Evolutionary conservation across 1,139 yeast species (phyloP).

Genomic region (Yamadazyma triangularis): DNA sequence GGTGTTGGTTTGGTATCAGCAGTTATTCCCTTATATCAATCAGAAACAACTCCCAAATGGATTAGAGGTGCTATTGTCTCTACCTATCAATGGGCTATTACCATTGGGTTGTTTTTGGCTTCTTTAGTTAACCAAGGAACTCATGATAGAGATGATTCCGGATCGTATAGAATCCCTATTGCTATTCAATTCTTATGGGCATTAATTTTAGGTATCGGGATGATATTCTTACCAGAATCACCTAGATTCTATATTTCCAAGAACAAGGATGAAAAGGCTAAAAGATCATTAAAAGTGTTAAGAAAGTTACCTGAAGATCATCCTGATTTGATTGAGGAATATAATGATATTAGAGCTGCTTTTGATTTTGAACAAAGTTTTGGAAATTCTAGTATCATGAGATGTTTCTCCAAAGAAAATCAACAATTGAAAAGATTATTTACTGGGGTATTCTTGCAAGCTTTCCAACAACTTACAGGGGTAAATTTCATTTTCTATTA

Average conservation of each 20-base stretch:
- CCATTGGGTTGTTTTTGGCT: constrained; percentile 58
- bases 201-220: constrained; percentile 43
- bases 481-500: constrained; percentile 57
- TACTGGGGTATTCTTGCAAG: constrained; percentile 31
- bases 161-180: constrained; percentile 63
- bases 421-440: constrained; percentile 30
- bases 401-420: constrained; percentile 27
- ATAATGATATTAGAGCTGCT: constrained; percentile 33
- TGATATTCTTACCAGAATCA: constrained; percentile 69
- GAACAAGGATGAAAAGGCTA: constrained; percentile 54
- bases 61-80: constrained; percentile 66
- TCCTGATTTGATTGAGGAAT: constrained; percentile 35
- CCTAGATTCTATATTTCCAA: constrained; percentile 64
- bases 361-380: constrained; percentile 27
- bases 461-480: constrained; percentile 71
- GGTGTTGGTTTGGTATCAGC: constrained; percentile 62
- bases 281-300: constrained; percentile 25
- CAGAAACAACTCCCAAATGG: constrained; percentile 64
- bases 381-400: constrained; percentile 28
- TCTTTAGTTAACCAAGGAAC: constrained; percentile 61
- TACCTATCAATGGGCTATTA: constrained; percentile 61
- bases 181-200: constrained; percentile 46
- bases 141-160: constrained; percentile 40
- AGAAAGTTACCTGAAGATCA: constrained; percentile 33
- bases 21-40: constrained; percentile 58